Percentiles rank a stretch among this genome's conserved stretches.
Conservation (phyloP, 1,139 yeast species). For the Candida mesenterica region DNA sequence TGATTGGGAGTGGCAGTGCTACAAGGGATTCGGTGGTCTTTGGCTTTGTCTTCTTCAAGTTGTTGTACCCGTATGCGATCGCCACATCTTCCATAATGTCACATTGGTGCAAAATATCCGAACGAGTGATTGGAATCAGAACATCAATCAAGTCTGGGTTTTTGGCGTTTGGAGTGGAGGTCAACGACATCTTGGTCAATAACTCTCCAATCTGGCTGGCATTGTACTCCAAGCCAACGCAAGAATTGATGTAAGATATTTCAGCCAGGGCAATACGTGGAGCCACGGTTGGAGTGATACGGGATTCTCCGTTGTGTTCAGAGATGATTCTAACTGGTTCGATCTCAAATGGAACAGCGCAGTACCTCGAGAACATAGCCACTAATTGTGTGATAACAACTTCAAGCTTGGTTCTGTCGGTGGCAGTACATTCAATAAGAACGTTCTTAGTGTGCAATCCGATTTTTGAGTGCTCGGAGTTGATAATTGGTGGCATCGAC, state of each 20-base stretch:
- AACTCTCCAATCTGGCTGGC: conserved; percentile 67
- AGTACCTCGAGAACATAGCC: conserved; percentile 93
- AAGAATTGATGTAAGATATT: conserved; percentile 82
- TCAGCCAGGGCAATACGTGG: conserved; percentile 76
- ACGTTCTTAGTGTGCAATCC: conserved; percentile 81
- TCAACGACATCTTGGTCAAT: conserved; percentile 78
- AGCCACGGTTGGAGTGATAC: conserved; percentile 71
- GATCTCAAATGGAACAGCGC: conserved; percentile 70
- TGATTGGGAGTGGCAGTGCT: conserved; percentile 86
- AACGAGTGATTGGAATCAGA: conserved; percentile 84
- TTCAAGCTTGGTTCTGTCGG: conserved; percentile 90
- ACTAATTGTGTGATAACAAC: conserved; percentile 87
- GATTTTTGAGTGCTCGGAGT: conserved; percentile 88
- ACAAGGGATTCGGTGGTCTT: conserved; percentile 68
- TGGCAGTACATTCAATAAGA: conserved; percentile 92
- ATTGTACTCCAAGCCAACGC: conserved; percentile 75
- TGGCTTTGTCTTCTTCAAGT: conserved; percentile 79
- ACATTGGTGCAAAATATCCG: conserved; percentile 95
- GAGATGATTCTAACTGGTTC: conserved; percentile 89
- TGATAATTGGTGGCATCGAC: conserved; percentile 96
- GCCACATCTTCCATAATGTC: conserved; percentile 99
- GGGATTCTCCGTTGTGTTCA: conserved; percentile 74
- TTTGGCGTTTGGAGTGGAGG: conserved; percentile 52
- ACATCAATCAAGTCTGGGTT: conserved; percentile 63
- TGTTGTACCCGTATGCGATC: conserved; percentile 92